Evolutionary conservation across 805 yeast genomes (phyloP), one percentile per base, ranked within the genome.

Genomic region (Danielozyma ontarioensis): DNA sequence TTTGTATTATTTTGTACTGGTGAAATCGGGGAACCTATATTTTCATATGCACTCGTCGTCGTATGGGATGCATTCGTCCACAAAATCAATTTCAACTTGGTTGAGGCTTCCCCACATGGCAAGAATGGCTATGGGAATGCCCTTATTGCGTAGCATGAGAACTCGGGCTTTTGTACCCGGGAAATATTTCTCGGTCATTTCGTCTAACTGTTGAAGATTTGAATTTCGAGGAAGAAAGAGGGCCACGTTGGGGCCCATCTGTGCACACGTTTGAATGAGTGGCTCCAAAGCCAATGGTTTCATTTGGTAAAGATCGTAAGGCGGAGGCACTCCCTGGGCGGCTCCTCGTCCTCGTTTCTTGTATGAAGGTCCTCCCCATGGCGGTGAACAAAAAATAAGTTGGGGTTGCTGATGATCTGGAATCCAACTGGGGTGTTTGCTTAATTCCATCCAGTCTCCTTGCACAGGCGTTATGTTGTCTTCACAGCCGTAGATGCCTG

Each of bases 361-460:
- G 53, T 84, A 85, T 2, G 57, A 51, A 0, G 86, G 83, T 0
- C 95, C 95, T 22, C 93, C 94, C 95, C 94, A 85, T 1, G 94
- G 94, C 1, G 94, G 94, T 1, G 90, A 81, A n/a, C 77, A 70
- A 57, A 82, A 84, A 7, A 76, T 66, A 32, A 79, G 63, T n/a
- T n/a, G n/a, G n/a, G n/a, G n/a, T n/a, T n/a, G n/a, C n/a, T n/a
- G n/a, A n/a, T n/a, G n/a, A 43, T 76, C 83, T 34, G 35, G 0
- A 30, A 35, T 37, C 54, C 53, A 29, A 40, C 29, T 2, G 27
- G 32, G 13, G 48, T 35, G 12, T 44, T 44, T 42, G 5, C 45
- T 31, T 31, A 68, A 36, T 16, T 59, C 50, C 18, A 55, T 53
- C 70, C 78, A 80, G 39, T 78, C 80, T 2, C 76, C 77, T 44